Conservation (phyloP, 148 eudicot genomes). For the Chenopodium quinoa region DNA sequence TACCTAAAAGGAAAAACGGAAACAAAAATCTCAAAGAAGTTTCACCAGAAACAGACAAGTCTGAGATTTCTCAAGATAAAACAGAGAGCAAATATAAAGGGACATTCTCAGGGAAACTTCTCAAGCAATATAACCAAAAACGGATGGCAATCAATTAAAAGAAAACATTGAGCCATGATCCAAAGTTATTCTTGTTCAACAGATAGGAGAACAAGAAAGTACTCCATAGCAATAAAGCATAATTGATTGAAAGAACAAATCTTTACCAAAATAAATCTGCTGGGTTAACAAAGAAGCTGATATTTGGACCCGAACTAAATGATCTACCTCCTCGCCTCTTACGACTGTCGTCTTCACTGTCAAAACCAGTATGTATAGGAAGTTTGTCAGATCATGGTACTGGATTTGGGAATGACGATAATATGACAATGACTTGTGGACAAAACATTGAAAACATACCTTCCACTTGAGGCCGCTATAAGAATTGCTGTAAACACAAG, state of each 20-base stretch:
- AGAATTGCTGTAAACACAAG: conserved; percentile 83
- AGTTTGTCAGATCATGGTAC: not conserved
- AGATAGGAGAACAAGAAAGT: not conserved
- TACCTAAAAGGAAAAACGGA: conserved; percentile 51
- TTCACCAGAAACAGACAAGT: not conserved
- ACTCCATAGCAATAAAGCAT: not conserved
- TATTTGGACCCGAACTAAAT: conserved; percentile 41
- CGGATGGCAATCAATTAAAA: not conserved
- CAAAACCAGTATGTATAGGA: not conserved
- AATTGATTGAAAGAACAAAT: conserved; percentile 1
- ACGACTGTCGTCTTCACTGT: conserved; percentile 64
- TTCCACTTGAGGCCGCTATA: conserved; percentile 63
- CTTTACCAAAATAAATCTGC: conserved; percentile 78
- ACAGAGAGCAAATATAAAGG: too few species aligned
- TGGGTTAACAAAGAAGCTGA: conserved; percentile 53
- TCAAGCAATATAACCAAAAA: not conserved
- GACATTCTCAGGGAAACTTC: too few species aligned
- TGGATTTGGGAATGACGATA: not conserved
- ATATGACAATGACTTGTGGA: not conserved
- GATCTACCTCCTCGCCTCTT: conserved; percentile 78
- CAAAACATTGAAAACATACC: conserved; percentile 38
- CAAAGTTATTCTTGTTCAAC: not conserved
- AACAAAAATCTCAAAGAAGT: not conserved
- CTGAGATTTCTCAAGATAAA: too few species aligned
- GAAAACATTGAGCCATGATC: not conserved